Evolutionary conservation across 257 asterid genomes (phyloP), one percentile per base, ranked within the genome.

Genomic region (Primulina tabacum): DNA sequence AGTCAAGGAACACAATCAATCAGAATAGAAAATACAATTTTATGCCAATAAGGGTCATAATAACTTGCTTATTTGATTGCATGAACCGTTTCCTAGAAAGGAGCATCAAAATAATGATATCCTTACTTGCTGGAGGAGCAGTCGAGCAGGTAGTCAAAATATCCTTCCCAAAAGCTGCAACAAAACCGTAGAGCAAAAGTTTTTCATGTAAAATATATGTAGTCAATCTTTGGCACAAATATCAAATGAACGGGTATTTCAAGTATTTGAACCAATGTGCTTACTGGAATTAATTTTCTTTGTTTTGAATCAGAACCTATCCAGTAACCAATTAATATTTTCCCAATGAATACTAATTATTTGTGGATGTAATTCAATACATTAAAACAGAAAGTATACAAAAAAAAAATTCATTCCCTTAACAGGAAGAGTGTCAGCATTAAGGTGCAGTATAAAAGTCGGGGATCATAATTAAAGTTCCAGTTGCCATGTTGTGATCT

Each of bases 111-210:
- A 60, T 67, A 29, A 62, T 33, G 61, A 43, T 29, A 47, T 62
- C 33, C 89, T 85, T 82, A 90, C 95, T 87, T 92, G 97, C 81
- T 90, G 64, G 97, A 90, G 73, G 82, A 90, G 73, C 87, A 89
- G 80, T 92, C 98, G 78, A 92, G 86, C 64, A 90, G 84, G 74
- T 85, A 80, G 64, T 92, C 98, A 71, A 92, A 90, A 82, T 88
- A 90, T 65, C 88, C 92, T 82, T 92, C 98, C 98, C 98, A 92
- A 77, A 92, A 90, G 76, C 97, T 90, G 96, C 84, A 86, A 73
- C 63, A 64, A 65, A 73, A 69, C 50, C 37, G 65, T 17, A 61
- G 8, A 71, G 53, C 52, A 78, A 71, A 52, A 73, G n/a, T 56
- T 29, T 33, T 35, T 0, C 43, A 14, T 17, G 30, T n/a, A 61